phyloP scores from a whole-genome alignment of 164 flowering plant species.

The Macadamia integrifolia region DNA sequence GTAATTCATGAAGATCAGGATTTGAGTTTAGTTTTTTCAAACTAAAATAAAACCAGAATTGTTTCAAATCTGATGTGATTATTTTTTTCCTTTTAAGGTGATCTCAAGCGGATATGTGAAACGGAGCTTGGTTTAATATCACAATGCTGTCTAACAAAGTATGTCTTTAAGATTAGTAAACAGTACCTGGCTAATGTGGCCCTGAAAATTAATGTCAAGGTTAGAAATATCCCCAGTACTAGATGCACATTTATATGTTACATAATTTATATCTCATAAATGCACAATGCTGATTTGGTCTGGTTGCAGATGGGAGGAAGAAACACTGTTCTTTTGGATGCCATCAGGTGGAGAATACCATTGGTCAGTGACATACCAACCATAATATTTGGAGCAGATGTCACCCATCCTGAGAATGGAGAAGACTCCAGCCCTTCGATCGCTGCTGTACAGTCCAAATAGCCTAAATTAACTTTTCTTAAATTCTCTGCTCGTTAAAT shows the following conservation, averaged over 20 bases:
- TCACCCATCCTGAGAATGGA: conserved; percentile 9
- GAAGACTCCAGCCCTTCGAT: conserved; percentile 16
- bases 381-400: conserved; percentile 12
- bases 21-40: conserved; percentile 2
- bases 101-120: conserved; percentile 12
- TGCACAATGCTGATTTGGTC: background rate
- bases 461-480: conserved; percentile 1
- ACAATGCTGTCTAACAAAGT: conserved; percentile 8
- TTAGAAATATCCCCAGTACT: background rate
- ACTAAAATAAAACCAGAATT: background rate
- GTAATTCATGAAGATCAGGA: background rate
- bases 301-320: conserved; percentile 7
- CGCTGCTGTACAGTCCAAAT: conserved; percentile 52
- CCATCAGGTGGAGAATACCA: conserved; percentile 6
- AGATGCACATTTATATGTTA: background rate
- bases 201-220: conserved; percentile 7
- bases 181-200: conserved; percentile 9
- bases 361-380: conserved; percentile 13
- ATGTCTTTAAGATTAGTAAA: background rate
- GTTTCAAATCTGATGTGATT: background rate
- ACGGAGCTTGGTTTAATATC: conserved; percentile 13
- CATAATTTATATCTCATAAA: background rate
- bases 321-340: conserved; percentile 8
- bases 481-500: background rate
- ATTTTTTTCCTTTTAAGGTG: background rate